Percentiles rank a stretch among this genome's conserved stretches.
Evolutionary conservation across 164 flowering plant species (phyloP).

Genomic region (Litsea cubeba): DNA sequence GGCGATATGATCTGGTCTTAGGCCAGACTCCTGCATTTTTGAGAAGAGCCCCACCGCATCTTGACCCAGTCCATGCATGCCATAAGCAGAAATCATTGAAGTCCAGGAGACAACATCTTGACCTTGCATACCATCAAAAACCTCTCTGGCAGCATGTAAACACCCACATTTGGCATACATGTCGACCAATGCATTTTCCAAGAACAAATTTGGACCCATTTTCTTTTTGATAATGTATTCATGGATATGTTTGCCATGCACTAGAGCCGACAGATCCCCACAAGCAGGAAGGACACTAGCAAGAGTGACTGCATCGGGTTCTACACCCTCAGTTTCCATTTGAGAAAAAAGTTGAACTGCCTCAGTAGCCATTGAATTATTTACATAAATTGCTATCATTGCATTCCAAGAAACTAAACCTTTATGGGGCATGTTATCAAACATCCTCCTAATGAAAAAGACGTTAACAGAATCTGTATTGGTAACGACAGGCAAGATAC

Average conservation of each 20-base stretch:
- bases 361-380: conserved; percentile 13
- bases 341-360: conserved; percentile 7
- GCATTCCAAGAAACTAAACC: conserved; percentile 21
- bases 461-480: conserved; percentile 6
- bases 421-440: conserved; percentile 11
- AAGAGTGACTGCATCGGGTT: conserved; percentile 16
- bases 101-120: conserved; percentile 20
- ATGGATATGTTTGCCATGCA: conserved; percentile 12
- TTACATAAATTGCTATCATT: conserved; percentile 13
- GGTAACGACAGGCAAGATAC: conserved; percentile 11
- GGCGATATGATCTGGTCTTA: conserved; percentile 13
- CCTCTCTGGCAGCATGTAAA: conserved; percentile 12
- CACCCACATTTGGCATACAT: conserved; percentile 20
- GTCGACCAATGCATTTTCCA: conserved; percentile 19
- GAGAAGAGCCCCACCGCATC: conserved; percentile 11
- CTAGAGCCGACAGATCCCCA: conserved; percentile 19
- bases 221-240: conserved; percentile 6
- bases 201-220: conserved; percentile 11
- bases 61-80: conserved; percentile 13
- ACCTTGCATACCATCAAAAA: conserved; percentile 11
- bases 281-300: conserved; percentile 18
- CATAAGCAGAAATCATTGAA: conserved; percentile 16
- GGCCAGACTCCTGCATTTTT: conserved; percentile 12
- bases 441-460: conserved; percentile 4
- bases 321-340: conserved; percentile 9